Evolutionary conservation across 345 rosid genomes (phyloP), one percentile per base, ranked within the genome.

Genomic region (Clausena lansium): DNA sequence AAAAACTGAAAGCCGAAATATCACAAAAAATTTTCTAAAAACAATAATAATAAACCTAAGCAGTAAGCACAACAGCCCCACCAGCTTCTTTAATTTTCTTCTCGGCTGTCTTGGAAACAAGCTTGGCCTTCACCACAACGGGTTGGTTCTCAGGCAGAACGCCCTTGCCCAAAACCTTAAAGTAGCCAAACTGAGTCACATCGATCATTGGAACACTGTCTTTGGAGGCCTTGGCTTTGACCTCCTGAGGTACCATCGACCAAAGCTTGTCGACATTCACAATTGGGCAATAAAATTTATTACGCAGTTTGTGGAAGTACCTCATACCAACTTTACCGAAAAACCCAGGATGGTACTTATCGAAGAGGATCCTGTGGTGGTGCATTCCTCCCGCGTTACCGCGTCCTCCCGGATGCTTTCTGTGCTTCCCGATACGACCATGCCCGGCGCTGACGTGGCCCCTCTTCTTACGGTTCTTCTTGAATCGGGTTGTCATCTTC

Each of bases 381-480:
- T 82, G 87, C 85, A 82, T 71, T 22, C 85, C 85, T 70, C 87
- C 85, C 5, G 87, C 85, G 71, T 85, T 85, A 60, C 87, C 87
- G 0, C 87, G 81, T 1, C 87, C 87, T 24, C 87, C 85, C 0
- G 87, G 87, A 58, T 85, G 85, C 78, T 85, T 85, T 24, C 85
- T 22, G 78, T 85, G 87, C 83, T 85, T 85, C 27, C 87, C 87
- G 57, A 84, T 77, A 33, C 87, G 83, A 14, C 87, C 85, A 27
- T 84, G 87, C 0, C 87, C 87, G 1, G 87, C 87, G 74, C 87
- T 85, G 36, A 85, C 85, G 74, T 85, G 87, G 27, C 87, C 87
- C 11, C 85, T 58, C 87, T 85, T 85, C 87, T 85, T 85, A 47
- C 93, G 75, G 84, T 88, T 88, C 89, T 90, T 90, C 90, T 87